Conservation (phyloP, 1,284 basidiomycete species). For the Rhizoctonia solani region DNA sequence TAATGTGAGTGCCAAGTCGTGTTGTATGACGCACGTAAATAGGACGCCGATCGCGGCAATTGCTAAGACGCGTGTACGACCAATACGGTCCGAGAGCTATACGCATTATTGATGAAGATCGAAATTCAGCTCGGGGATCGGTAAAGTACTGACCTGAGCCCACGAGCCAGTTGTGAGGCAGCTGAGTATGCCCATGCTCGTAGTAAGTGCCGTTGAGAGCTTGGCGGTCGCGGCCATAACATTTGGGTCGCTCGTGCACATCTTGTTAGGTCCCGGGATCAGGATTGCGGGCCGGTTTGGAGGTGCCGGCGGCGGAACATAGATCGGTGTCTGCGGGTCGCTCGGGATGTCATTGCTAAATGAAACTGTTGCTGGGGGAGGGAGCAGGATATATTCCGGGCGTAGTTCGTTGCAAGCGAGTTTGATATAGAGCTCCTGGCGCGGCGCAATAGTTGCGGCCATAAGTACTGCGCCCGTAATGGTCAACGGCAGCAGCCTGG, state of each 20-base stretch:
- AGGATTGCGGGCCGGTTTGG: conserved; percentile 17
- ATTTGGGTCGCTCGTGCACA: conserved; percentile 35
- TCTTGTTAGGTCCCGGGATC: conserved; percentile 33
- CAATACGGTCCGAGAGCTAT: conserved; percentile 78
- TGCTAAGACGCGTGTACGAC: conserved; percentile 69
- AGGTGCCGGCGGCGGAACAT: conserved; percentile 7
- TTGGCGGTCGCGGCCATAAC: conserved; percentile 34
- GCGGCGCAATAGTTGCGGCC: conserved; percentile 30
- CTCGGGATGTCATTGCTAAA: not conserved
- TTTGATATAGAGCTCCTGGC: conserved; percentile 36
- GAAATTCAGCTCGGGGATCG: not conserved
- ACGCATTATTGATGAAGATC: not conserved
- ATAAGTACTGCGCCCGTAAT: conserved; percentile 21
- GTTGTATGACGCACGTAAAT: conserved; percentile 49
- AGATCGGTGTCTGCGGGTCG: not conserved
- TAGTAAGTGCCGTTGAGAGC: conserved; percentile 31
- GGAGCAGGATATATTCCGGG: conserved; percentile 33
- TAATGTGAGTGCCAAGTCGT: not conserved
- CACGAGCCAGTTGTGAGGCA: conserved; percentile 44
- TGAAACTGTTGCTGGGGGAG: not conserved
- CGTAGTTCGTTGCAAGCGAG: conserved; percentile 36
- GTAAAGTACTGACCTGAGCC: conserved; percentile 55
- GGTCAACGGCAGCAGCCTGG: conserved; percentile 32
- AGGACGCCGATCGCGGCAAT: conserved; percentile 67
- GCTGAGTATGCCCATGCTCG: conserved; percentile 36